phyloP scores from a whole-genome alignment of 129 eudicot genomes.

The Chrysanthemum seticuspe region DNA sequence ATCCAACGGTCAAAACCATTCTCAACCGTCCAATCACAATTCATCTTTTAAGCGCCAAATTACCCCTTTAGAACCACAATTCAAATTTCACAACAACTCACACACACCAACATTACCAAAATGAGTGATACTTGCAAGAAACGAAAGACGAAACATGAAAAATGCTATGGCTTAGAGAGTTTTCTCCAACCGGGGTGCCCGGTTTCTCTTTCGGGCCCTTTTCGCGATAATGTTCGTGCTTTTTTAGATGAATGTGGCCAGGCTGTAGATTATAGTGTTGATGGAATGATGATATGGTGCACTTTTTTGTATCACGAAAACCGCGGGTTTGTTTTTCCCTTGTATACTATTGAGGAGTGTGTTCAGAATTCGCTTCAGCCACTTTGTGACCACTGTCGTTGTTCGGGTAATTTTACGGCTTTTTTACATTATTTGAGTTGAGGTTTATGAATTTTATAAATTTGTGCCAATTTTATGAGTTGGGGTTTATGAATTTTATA shows the following conservation, averaged over 20 bases:
- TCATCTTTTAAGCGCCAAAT: too few species aligned
- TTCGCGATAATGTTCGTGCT: slow-evolving; percentile 61
- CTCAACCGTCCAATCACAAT: too few species aligned
- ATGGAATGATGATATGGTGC: slow-evolving; percentile 75
- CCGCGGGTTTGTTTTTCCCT: slow-evolving; percentile 58
- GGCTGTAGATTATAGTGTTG: slow-evolving; percentile 53
- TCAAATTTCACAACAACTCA: too few species aligned
- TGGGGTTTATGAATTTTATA: neutral
- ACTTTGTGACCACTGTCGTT: slow-evolving; percentile 82
- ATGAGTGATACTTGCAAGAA: slow-evolving; percentile 24
- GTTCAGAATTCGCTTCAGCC: slow-evolving; percentile 57
- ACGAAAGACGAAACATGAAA: slow-evolving; percentile 42
- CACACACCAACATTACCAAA: slow-evolving; percentile 17
- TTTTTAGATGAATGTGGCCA: slow-evolving; percentile 66
- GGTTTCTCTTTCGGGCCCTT: slow-evolving; percentile 49
- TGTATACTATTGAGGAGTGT: slow-evolving; percentile 82
- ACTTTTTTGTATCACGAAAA: slow-evolving; percentile 64
- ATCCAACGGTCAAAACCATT: too few species aligned
- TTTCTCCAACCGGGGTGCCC: slow-evolving; percentile 77
- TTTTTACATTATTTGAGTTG: slow-evolving; percentile 1
- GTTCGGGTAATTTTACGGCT: slow-evolving; percentile 49
- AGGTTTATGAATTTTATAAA: neutral
- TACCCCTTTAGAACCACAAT: too few species aligned
- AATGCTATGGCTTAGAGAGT: slow-evolving; percentile 50
- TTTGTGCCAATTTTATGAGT: neutral